phyloP scores from a whole-genome alignment of 2,329 filamentous ascomycete genomes.

The Aspergillus aculeatus region DNA sequence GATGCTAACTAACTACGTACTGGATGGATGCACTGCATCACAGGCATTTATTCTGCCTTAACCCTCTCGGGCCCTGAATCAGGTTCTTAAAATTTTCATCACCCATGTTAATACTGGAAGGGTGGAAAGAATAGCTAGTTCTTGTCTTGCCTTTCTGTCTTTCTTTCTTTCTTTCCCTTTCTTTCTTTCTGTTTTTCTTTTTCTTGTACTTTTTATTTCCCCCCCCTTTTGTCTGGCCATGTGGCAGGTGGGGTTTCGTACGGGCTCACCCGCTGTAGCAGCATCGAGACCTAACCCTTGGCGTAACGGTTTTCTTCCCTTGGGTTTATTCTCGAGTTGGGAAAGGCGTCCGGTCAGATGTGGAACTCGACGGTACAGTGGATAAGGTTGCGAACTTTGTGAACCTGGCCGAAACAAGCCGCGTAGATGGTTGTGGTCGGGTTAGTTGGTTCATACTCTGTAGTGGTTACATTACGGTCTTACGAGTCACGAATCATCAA shows the following conservation, averaged over 20 bases:
- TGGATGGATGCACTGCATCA: neutral
- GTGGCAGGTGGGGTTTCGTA: slow-evolving; percentile 33
- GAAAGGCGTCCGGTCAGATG: slow-evolving; percentile 14
- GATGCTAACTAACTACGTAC: neutral
- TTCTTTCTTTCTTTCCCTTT: no score
- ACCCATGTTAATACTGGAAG: neutral
- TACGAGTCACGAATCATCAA: no score
- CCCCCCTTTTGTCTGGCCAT: slow-evolving; percentile 20
- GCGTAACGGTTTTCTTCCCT: slow-evolving; percentile 33
- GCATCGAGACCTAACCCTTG: slow-evolving; percentile 23
- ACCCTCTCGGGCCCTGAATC: neutral
- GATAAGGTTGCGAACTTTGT: slow-evolving; percentile 8
- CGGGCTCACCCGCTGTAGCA: slow-evolving; percentile 34
- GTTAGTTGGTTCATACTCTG: no score
- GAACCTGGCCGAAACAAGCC: slow-evolving; percentile 13
- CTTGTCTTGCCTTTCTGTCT: neutral
- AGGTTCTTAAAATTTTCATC: neutral
- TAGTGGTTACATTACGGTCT: slow-evolving; percentile 1
- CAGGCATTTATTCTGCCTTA: neutral
- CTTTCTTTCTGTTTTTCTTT: no score
- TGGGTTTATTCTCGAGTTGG: slow-evolving; percentile 9
- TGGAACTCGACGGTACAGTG: slow-evolving; percentile 3
- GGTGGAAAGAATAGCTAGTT: neutral
- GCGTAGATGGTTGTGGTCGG: neutral
- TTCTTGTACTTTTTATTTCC: no score